Evolutionary conservation across 805 yeast species (phyloP).

Genomic region (Candida krabiensis): DNA sequence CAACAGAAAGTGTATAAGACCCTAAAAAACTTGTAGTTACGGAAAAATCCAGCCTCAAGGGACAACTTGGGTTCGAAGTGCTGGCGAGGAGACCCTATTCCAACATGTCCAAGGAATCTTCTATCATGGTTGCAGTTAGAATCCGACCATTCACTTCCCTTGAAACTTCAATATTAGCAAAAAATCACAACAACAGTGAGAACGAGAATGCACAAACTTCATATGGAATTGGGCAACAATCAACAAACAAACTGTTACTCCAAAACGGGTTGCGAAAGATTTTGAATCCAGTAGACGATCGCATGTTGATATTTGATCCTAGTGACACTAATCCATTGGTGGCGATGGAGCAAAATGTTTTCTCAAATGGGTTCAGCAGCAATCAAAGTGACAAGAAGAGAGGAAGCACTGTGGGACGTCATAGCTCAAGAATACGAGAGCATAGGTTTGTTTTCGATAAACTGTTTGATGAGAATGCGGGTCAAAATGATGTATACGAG

Average conservation of each 20-base stretch:
- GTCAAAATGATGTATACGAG: slow-evolving; percentile 67
- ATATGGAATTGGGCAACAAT: slow-evolving; percentile 33
- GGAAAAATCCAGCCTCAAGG: no score
- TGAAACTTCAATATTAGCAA: slow-evolving; percentile 39
- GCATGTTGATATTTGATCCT: slow-evolving; percentile 87
- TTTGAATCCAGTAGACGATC: slow-evolving; percentile 77
- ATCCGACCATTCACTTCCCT: slow-evolving; percentile 75
- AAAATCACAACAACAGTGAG: slow-evolving; percentile 36
- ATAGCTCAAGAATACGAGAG: slow-evolving; percentile 57
- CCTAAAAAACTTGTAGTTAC: no score
- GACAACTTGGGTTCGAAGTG: no score
- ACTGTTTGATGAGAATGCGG: slow-evolving; percentile 63
- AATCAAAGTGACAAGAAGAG: slow-evolving; percentile 8
- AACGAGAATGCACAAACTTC: slow-evolving; percentile 5
- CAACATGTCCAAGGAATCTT: slow-evolving; percentile 41
- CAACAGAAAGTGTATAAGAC: no score
- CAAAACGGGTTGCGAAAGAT: slow-evolving; percentile 60
- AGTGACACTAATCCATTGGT: slow-evolving; percentile 64
- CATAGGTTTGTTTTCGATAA: slow-evolving; percentile 81
- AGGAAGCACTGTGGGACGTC: slow-evolving; percentile 23
- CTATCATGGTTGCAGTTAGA: slow-evolving; percentile 75
- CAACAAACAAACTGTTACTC: slow-evolving; percentile 12
- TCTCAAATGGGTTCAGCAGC: slow-evolving; percentile 13
- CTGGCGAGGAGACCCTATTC: no score
- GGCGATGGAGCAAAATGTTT: slow-evolving; percentile 42